phyloP scores from a whole-genome alignment of 176 grass and related monocot genomes.

The Rhynchospora pubera region DNA sequence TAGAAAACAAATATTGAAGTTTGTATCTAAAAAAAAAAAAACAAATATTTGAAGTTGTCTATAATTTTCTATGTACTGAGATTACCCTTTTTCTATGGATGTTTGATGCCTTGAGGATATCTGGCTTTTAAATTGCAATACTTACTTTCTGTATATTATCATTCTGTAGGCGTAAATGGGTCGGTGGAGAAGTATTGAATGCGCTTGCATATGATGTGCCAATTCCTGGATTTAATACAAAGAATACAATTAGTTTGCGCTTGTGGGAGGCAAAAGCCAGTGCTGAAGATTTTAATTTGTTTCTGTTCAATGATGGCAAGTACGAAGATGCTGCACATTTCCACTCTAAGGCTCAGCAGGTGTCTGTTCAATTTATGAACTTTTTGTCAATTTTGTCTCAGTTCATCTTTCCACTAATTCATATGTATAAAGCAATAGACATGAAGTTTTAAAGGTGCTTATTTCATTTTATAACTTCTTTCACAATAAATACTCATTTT shows the following conservation, averaged over 20 bases:
- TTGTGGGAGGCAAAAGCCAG: constrained; percentile 89
- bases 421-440: not conserved
- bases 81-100: not conserved
- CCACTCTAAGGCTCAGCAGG: constrained; percentile 88
- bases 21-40: too few relatives aligned
- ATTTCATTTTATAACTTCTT: not conserved
- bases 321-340: constrained; percentile 79
- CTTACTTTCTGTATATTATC: constrained; percentile 16
- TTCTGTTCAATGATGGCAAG: constrained; percentile 87
- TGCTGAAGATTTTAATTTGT: constrained; percentile 88
- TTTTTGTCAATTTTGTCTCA: not conserved
- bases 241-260: constrained; percentile 89
- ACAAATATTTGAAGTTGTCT: too few relatives aligned
- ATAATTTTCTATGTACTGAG: not conserved
- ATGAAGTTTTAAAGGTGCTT: not conserved
- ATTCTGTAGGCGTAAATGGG: constrained; percentile 62
- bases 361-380: constrained; percentile 20
- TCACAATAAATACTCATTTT: not conserved
- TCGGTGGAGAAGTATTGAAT: constrained; percentile 69
- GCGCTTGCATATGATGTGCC: constrained; percentile 95
- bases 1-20: not conserved
- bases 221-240: constrained; percentile 97
- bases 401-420: not conserved
- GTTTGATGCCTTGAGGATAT: not conserved
- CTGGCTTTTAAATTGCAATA: not conserved